A percentile compares a stretch with the other conserved stretches of the same genome.
These are phyloP conservation scores for Pulveroboletus sp. DNA, from an alignment of 768 basidiomycete genomes.

Conservation along the genomic window DNA sequence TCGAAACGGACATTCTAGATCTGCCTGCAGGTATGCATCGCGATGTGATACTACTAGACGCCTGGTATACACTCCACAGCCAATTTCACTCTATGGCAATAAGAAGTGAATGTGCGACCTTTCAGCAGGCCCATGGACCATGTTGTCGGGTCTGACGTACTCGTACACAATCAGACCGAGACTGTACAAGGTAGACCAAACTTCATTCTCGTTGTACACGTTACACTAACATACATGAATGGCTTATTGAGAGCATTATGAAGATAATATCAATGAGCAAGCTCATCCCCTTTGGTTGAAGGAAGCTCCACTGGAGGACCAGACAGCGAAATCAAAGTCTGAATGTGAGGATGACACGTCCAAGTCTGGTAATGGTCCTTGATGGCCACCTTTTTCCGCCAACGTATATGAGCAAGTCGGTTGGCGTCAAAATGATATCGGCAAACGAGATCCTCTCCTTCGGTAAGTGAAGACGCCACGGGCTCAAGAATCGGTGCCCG, in stretches of 20 bases:
- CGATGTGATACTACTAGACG: neutral
- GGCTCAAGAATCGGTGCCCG: neutral
- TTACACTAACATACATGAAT: too few relatives aligned
- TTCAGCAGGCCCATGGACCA: neutral
- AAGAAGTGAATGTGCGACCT: neutral
- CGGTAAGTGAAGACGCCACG: neutral
- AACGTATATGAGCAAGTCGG: conserved; percentile 12
- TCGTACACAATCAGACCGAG: neutral
- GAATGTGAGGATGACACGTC: too few relatives aligned
- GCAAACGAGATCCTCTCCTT: conserved; percentile 10
- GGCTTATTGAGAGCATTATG: too few relatives aligned
- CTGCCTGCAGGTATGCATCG: neutral
- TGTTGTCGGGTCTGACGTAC: neutral
- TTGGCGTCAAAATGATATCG: neutral
- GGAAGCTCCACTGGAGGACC: too few relatives aligned
- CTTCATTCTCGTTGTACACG: neutral
- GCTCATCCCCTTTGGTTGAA: too few relatives aligned
- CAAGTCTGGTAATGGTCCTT: neutral
- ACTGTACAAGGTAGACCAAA: neutral
- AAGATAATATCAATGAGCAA: too few relatives aligned
- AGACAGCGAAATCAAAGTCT: too few relatives aligned
- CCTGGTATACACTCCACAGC: neutral
- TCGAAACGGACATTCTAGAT: conserved; percentile 15
- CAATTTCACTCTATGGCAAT: neutral
- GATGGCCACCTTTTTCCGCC: conserved; percentile 12